These are phyloP conservation scores for Berkeleyomyces basicola DNA, from an alignment of 2,329 filamentous ascomycete genomes.

Conservation along the genomic window DNA sequence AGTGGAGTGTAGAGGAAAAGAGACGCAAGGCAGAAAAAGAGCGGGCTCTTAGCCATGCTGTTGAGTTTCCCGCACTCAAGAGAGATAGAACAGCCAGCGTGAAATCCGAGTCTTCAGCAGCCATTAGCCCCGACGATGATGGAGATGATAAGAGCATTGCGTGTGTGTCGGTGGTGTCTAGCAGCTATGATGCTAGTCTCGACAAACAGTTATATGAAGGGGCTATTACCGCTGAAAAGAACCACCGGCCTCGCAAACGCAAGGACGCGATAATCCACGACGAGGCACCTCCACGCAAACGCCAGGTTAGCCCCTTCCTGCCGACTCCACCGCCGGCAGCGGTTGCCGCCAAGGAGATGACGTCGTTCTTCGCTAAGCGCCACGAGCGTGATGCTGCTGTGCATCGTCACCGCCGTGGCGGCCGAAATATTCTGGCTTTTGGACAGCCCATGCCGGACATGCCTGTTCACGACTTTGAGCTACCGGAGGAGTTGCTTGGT, in stretches of 20 bases:
- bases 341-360: conserved; percentile 45
- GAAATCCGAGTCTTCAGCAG: conserved; percentile 17
- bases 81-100: conserved; percentile 16
- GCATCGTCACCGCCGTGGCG: conserved; percentile 51
- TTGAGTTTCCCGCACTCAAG: conserved; percentile 5
- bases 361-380: conserved; percentile 71
- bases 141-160: conserved; percentile 13
- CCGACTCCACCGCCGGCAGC: conserved; percentile 20
- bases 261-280: conserved; percentile 14
- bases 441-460: conserved; percentile 65
- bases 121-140: conserved; percentile 17
- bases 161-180: conserved; percentile 14
- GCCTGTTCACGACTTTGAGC: conserved; percentile 51
- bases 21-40: conserved; percentile 62
- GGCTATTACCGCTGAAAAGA: conserved; percentile 25
- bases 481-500: conserved; percentile 50
- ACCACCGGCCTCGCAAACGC: conserved; percentile 17
- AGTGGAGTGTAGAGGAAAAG: conserved; percentile 84
- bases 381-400: conserved; percentile 67
- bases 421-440: conserved; percentile 60
- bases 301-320: conserved; percentile 13
- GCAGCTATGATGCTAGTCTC: conserved; percentile 51
- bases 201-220: conserved; percentile 64
- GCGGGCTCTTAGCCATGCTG: conserved; percentile 26
- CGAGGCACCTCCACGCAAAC: conserved; percentile 15